Evolutionary conservation across 1,139 yeast genomes (phyloP), one percentile per base, ranked within the genome.

Genomic region (Chernovozyma aurita): DNA sequence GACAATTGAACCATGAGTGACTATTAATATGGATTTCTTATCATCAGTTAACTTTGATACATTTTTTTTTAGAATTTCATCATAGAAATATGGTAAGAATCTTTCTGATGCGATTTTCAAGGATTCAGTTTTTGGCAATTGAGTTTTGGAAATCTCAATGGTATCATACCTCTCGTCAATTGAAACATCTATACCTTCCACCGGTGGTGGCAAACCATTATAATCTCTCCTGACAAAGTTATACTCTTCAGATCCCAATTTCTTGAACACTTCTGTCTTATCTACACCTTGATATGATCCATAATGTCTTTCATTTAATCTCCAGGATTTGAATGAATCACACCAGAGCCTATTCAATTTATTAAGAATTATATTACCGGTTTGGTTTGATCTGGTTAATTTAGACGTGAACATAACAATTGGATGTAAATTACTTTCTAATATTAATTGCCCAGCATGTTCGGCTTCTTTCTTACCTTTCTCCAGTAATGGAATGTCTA

Each of bases 1-100:
- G 3, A 82, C 85, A 4, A 85, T 75, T 33, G 85, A 77, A 2
- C 95, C 95, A 57, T 85, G 95, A 1, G 86, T 83, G 8, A 81
- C 85, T 26, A 84, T 63, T 22, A 84, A 48, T 4, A 82, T 79
- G 1, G 75, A 70, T 30, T 67, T 66, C 32, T 69, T 57, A 33
- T 67, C 55, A 20, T 52, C 57, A 17, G 61, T 43, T 42, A 62
- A 43, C 24, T 48, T 41, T 11, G 72, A 49, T 4, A 53, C 49
- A 24, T 63, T 62, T 30, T 64, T 49, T 11, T 50, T 49, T 29
- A 62, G 48, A 2, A 84, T 72, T 13, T 67, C 61, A 7, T 58
- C 48, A 7, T 64, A 53, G 43, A 79, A 63, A 45, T 73, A 78
- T 4, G 85, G 86, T 25, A 71, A 60, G 39, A 83, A 58, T 51